phyloP scores from a whole-genome alignment of 2,329 filamentous ascomycete genomes.

The Zymoseptoria passerinii region DNA sequence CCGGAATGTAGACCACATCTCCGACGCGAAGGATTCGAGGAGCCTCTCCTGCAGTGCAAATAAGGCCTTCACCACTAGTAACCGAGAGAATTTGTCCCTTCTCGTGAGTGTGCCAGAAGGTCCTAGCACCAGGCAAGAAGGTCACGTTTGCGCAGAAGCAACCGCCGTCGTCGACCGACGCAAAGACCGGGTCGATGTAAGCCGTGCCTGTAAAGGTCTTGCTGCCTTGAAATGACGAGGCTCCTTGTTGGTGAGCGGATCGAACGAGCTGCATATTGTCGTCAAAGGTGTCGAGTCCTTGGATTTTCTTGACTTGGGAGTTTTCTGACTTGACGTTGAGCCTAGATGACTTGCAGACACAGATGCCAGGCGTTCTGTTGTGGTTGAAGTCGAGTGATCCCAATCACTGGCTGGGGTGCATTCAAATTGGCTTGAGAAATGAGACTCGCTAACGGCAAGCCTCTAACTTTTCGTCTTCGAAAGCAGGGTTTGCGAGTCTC shows the following conservation, averaged over 20 bases:
- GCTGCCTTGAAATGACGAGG: background rate
- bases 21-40: constrained; percentile 33
- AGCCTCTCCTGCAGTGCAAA: constrained; percentile 36
- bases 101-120: background rate
- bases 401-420: too few species aligned
- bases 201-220: background rate
- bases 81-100: constrained; percentile 17
- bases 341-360: too few species aligned
- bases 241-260: constrained; percentile 20
- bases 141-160: background rate
- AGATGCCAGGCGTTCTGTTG: too few species aligned
- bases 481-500: too few species aligned
- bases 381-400: too few species aligned
- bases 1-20: constrained; percentile 35
- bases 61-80: constrained; percentile 20
- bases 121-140: background rate
- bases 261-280: constrained; percentile 22
- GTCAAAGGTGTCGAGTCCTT: background rate
- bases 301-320: too few species aligned
- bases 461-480: too few species aligned
- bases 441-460: too few species aligned
- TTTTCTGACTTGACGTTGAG: too few species aligned
- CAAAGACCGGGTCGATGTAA: background rate
- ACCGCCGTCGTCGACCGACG: constrained; percentile 16
- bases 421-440: too few species aligned